Conservation (phyloP, 495 filamentous ascomycete genomes). For the Penicillium roqueforti region DNA sequence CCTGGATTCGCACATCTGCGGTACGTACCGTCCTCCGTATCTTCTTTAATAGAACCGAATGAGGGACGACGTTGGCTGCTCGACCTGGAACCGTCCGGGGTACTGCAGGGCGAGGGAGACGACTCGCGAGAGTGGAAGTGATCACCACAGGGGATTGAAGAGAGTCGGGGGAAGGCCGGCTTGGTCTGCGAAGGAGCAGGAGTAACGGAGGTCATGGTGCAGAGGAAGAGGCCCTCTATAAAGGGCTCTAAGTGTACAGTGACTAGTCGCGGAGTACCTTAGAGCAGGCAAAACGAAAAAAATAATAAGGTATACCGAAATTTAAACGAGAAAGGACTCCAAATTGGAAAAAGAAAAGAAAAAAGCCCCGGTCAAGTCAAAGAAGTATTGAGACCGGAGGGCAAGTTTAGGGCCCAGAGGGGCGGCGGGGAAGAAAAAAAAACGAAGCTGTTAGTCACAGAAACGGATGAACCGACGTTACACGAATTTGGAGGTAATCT, state of each 20-base stretch:
- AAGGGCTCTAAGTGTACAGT: conserved; percentile 21
- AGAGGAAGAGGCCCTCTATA: conserved; percentile 35
- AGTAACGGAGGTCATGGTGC: conserved; percentile 36
- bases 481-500: conserved; percentile 9
- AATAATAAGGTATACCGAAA: conserved; percentile 23
- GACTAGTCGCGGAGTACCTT: conserved; percentile 21
- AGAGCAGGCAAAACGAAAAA: conserved; percentile 14
- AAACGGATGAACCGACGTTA: conserved; percentile 33
- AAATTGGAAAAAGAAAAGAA: conserved; percentile 24
- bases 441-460: conserved; percentile 47
- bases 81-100: conserved; percentile 39
- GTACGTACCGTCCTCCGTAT: conserved; percentile 37
- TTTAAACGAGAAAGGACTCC: conserved; percentile 26
- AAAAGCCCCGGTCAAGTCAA: conserved; percentile 22
- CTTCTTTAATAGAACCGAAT: conserved; percentile 47
- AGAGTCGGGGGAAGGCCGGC: conserved; percentile 21
- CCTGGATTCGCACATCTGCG: neutral
- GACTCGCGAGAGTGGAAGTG: conserved; percentile 33
- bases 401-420: conserved; percentile 15
- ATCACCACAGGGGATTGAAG: conserved; percentile 25
- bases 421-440: conserved; percentile 8
- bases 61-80: conserved; percentile 42
- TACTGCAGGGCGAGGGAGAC: conserved; percentile 36
- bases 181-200: conserved; percentile 23
- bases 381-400: conserved; percentile 2